Percentiles rank a stretch among this genome's conserved stretches.
Evolutionary conservation across 306 rosid species (phyloP).

Genomic region (Corylus avellana): DNA sequence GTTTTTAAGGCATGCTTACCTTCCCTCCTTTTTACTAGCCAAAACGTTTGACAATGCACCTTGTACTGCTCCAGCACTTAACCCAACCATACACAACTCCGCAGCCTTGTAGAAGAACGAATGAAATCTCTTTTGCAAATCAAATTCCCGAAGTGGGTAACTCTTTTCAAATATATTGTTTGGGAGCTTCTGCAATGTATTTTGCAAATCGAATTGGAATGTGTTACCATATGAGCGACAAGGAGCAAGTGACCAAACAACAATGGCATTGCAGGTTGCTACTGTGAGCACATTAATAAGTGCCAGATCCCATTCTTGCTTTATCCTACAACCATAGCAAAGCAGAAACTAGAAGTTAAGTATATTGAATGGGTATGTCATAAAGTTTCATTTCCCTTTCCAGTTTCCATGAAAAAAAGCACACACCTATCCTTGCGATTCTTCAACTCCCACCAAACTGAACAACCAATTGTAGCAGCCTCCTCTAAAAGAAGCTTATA

Average conservation of each 20-base stretch:
- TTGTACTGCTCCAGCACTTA: slow-evolving; percentile 89
- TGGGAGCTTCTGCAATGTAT: slow-evolving; percentile 97
- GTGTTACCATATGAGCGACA: slow-evolving; percentile 97
- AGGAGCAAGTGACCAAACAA: slow-evolving; percentile 99
- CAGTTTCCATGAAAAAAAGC: neutral
- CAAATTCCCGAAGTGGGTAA: slow-evolving; percentile 92
- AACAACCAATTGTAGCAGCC: slow-evolving; percentile 75
- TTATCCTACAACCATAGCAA: slow-evolving; percentile 62
- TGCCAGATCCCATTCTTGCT: slow-evolving; percentile 99
- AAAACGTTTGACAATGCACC: slow-evolving; percentile 70
- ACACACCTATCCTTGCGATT: slow-evolving; percentile 84
- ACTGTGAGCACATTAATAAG: slow-evolving; percentile 88
- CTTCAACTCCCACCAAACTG: slow-evolving; percentile 93
- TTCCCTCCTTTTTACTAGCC: slow-evolving; percentile 79
- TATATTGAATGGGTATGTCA: slow-evolving; percentile 22
- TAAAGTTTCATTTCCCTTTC: slow-evolving; percentile 15
- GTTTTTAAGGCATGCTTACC: slow-evolving; percentile 46
- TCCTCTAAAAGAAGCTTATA: slow-evolving; percentile 83
- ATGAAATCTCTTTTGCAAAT: slow-evolving; percentile 81
- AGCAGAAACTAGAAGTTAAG: slow-evolving; percentile 20
- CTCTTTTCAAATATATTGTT: slow-evolving; percentile 94
- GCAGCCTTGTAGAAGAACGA: slow-evolving; percentile 96
- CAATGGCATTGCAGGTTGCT: slow-evolving; percentile 92
- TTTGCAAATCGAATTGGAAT: slow-evolving; percentile 87
- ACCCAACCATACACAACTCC: slow-evolving; percentile 95